phyloP scores from a whole-genome alignment of 2,329 filamentous ascomycete genomes.

The Epichloe uncinata region DNA sequence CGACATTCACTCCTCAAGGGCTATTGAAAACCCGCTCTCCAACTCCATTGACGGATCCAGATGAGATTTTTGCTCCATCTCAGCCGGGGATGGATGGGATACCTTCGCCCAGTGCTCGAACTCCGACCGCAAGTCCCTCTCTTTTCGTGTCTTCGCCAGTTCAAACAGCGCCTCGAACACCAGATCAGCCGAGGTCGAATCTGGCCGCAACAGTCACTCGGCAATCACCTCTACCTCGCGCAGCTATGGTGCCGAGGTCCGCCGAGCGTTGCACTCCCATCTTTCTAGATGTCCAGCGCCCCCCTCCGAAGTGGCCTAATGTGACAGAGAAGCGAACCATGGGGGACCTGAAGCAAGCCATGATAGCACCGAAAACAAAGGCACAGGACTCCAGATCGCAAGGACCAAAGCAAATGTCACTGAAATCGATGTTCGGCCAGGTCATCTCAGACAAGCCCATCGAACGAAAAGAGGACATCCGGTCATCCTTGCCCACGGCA shows the following conservation, averaged over 20 bases:
- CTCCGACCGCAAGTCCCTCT: neutral
- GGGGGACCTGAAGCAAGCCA: slow-evolving; percentile 6
- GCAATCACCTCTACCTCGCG: neutral
- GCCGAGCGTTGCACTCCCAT: slow-evolving; percentile 5
- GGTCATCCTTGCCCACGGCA: neutral
- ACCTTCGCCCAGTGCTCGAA: neutral
- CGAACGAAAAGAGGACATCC: neutral
- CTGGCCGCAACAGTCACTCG: neutral
- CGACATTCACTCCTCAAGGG: neutral
- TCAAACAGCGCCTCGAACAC: neutral
- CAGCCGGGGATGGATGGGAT: neutral
- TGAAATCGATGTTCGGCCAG: neutral
- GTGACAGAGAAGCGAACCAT: slow-evolving; percentile 4
- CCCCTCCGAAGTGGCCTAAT: neutral
- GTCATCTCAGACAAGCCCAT: neutral
- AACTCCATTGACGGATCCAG: neutral
- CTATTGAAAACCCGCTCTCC: neutral
- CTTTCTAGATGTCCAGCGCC: slow-evolving; percentile 1
- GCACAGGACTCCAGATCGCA: neutral
- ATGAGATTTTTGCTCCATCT: neutral
- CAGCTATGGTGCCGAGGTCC: slow-evolving; percentile 4
- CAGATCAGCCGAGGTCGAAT: neutral
- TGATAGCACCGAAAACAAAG: slow-evolving; percentile 2
- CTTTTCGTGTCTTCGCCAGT: slow-evolving; percentile 1
- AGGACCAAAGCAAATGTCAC: neutral